phyloP scores from a whole-genome alignment of 2,329 filamentous ascomycete species.

The Microsporum audouinii region DNA sequence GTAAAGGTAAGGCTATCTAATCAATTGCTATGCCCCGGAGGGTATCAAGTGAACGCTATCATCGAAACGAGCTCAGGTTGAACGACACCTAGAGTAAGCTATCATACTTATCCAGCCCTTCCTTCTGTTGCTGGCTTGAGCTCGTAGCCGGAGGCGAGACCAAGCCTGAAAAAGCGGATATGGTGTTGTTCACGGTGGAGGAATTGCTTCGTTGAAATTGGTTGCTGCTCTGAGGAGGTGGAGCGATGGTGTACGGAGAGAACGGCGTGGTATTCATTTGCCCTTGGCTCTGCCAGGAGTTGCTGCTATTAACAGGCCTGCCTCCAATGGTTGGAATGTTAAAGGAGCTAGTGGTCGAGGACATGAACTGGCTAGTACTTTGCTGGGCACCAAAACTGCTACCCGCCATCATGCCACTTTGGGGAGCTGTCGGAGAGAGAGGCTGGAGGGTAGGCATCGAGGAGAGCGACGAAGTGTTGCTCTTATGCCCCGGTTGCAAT shows the following conservation, averaged over 20 bases:
- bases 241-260: slow-evolving; percentile 23
- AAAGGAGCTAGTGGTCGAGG: slow-evolving; percentile 27
- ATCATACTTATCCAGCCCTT: slow-evolving; percentile 45
- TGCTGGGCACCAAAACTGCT: not conserved
- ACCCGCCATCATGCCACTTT: not conserved
- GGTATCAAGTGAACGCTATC: not conserved
- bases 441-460: not conserved
- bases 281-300: not conserved
- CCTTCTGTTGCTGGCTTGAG: slow-evolving; percentile 19
- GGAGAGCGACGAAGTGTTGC: not conserved
- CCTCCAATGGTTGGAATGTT: slow-evolving; percentile 22
- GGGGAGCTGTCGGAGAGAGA: not conserved
- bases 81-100: slow-evolving; percentile 37
- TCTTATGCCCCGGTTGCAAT: slow-evolving; percentile 30
- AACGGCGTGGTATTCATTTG: slow-evolving; percentile 13
- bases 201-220: slow-evolving; percentile 5
- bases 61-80: not conserved
- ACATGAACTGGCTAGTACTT: not conserved
- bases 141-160: slow-evolving; percentile 7
- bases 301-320: not conserved
- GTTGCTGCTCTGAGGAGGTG: slow-evolving; percentile 7
- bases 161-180: not conserved
- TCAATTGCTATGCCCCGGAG: not conserved
- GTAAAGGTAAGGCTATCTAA: not conserved
- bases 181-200: not conserved